phyloP scores from a whole-genome alignment of 768 basidiomycete species.

The Pleurotus eryngii region DNA sequence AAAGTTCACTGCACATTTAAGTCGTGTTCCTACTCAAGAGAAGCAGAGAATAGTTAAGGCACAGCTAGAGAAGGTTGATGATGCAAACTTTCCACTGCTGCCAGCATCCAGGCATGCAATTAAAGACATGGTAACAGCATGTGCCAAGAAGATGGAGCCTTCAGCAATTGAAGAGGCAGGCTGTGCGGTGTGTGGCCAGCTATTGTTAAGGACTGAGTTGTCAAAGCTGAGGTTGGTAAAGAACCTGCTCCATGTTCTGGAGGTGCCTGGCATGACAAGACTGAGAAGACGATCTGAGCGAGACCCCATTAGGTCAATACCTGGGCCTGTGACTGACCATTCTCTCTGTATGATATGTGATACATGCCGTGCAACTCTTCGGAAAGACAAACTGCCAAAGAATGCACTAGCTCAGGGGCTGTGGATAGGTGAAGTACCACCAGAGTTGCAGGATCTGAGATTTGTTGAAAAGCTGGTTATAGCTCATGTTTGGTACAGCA shows the following conservation, averaged over 20 bases:
- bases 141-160: too few relatives aligned
- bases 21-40: too few relatives aligned
- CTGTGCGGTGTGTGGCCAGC: slow-evolving; percentile 28
- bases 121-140: too few relatives aligned
- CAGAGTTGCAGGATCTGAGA: slow-evolving; percentile 17
- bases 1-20: too few relatives aligned
- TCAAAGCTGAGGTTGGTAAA: background rate
- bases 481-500: slow-evolving; percentile 20
- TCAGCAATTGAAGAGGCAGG: slow-evolving; percentile 18
- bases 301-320: slow-evolving; percentile 9
- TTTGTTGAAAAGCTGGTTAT: slow-evolving; percentile 26
- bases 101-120: too few relatives aligned
- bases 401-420: slow-evolving; percentile 26
- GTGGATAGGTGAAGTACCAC: slow-evolving; percentile 34
- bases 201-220: slow-evolving; percentile 2
- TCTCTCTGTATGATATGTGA: slow-evolving; percentile 9
- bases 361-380: background rate
- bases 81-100: too few relatives aligned
- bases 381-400: slow-evolving; percentile 13
- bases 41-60: too few relatives aligned
- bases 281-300: slow-evolving; percentile 4
- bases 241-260: slow-evolving; percentile 5
- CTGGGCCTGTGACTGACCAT: slow-evolving; percentile 12
- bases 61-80: too few relatives aligned
- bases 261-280: slow-evolving; percentile 6